Base-by-base conservation (phyloP, 2,329 filamentous ascomycete species). In the Fusarium chlamydosporum region DNA sequence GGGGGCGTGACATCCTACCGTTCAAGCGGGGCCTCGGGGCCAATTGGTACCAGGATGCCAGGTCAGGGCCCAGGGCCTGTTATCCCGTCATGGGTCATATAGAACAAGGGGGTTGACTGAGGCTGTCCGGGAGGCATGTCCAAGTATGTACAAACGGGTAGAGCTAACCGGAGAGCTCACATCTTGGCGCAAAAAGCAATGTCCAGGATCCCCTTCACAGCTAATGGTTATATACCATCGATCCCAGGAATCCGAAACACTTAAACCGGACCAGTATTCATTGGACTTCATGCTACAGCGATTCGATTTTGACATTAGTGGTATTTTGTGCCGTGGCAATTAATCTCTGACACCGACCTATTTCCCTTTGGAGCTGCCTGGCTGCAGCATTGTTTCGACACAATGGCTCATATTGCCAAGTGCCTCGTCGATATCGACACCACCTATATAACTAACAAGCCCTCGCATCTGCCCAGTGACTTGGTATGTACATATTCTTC, bases 331-430 rank as follows among this genome's bases (percentile, higher is more conserved):
- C 61, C 50, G 59, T 69, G 61, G 69, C 52, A 64, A 72, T 69
- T 56, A 62, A 70, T 66, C 65, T 74, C 70, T 72, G 45, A 75
- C 70, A 72, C 72, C 67, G 51, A 62, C 53, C 64, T 68, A 58
- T 61, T 68, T 66, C 71, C 63, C 50, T 53, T 70, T 70, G 60
- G 64, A 67, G 70, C 65, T 40, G 54, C 35, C 56, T 57, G 53
- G 67, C 53, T 55, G 67, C 67, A 68, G 54, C 47, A 62, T 69
- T 62, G 64, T 71, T 68, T 72, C 63, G 65, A 73, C 71, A 68
- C 77, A 78, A 89, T 89, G 87, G 86, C 86, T 79, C 88, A 90
- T 77, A 89, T 89, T 78, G 85, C 84, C 76, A 84, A 81, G 72
- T 88, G 87, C 76, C 82, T 89, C 79, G 79, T 84, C 70, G 82